Evolutionary conservation across 192 early-diverging fungal species (phyloP), one percentile per base, ranked within the genome.

Genomic region (Coemansia sp.): DNA sequence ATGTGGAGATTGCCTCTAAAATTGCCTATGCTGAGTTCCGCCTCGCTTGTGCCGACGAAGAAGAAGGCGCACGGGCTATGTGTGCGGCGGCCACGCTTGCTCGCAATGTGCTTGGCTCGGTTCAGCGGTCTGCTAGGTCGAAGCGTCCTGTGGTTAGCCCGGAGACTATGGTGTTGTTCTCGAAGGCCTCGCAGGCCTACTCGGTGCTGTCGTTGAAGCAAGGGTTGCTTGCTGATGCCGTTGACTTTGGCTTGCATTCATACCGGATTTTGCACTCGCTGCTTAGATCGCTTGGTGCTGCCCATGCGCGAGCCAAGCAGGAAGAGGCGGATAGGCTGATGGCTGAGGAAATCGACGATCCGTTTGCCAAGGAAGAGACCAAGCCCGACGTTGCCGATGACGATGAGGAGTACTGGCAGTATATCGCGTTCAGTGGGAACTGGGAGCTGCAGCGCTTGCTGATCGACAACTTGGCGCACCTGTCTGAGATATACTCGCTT

Each of bases 381-480:
- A 34, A 34, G 12, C 11, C 12, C 7, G 46, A 39, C n/a, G 60
- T 22, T 2, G 41, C 2, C n/a, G 55, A 53, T 19, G 41, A 41
- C 0, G 44, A 39, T 1, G 60, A 34, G 4, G 59, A 77, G 0
- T 70, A 78, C 42, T 40, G 67, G 19, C 62, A 71, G 51, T 74
- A 62, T 64, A 22, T 76, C 7, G 72, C 66, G 5, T 78, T 72
- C 34, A 65, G 62, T 22, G 71, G 70, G 22, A 78, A 76, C 61
- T 83, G 76, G 81, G 70, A 70, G 50, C 65, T 78, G 5, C 76
- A 83, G 76, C 76, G 81, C 8, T 56, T 78, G 45, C 32, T 78
- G 40, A 56, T 78, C 19, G 76, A 76, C 34, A 71, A 64, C 15
- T 42, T 78, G 64, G 70, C 50, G 0, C 68, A 83, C 38, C 32